These are phyloP conservation scores for Suillus luteus DNA, from an alignment of 768 basidiomycete genomes.

Conservation along the genomic window DNA sequence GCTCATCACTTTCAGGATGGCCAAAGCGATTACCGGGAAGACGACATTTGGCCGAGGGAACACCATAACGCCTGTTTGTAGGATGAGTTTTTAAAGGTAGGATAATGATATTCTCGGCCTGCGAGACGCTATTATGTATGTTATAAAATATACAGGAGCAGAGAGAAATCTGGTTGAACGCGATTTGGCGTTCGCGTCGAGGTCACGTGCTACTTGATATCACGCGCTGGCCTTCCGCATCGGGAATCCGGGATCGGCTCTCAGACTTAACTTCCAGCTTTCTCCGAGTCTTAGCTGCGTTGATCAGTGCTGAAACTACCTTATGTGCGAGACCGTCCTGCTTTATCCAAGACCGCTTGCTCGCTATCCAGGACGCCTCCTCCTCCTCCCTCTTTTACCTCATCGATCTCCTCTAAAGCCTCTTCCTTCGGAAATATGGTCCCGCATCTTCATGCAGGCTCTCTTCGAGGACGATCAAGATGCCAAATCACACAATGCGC, in stretches of 20 bases:
- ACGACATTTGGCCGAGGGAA: background rate
- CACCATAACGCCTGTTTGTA: background rate
- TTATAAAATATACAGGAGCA: background rate
- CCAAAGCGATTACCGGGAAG: background rate
- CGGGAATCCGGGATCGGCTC: background rate
- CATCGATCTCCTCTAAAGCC: slow-evolving; percentile 49
- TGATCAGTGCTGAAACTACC: slow-evolving; percentile 1
- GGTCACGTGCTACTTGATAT: slow-evolving; percentile 7
- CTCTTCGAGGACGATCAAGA: slow-evolving; percentile 20
- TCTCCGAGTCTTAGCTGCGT: slow-evolving; percentile 1
- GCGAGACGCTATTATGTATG: background rate
- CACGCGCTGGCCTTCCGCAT: background rate
- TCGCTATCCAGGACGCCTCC: slow-evolving; percentile 54
- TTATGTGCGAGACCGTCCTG: slow-evolving; percentile 46
- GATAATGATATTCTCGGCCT: background rate
- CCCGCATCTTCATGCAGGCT: slow-evolving; percentile 51
- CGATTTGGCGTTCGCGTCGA: background rate
- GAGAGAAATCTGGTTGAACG: background rate
- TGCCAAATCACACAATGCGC: slow-evolving; percentile 12
- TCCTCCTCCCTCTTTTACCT: slow-evolving; percentile 72
- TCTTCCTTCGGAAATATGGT: slow-evolving; percentile 75
- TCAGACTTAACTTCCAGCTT: background rate
- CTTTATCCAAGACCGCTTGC: slow-evolving; percentile 72
- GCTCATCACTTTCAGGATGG: background rate
- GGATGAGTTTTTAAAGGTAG: background rate